Evolutionary conservation across 495 filamentous ascomycete genomes (phyloP).

Genomic region (Penicillium lividum): DNA sequence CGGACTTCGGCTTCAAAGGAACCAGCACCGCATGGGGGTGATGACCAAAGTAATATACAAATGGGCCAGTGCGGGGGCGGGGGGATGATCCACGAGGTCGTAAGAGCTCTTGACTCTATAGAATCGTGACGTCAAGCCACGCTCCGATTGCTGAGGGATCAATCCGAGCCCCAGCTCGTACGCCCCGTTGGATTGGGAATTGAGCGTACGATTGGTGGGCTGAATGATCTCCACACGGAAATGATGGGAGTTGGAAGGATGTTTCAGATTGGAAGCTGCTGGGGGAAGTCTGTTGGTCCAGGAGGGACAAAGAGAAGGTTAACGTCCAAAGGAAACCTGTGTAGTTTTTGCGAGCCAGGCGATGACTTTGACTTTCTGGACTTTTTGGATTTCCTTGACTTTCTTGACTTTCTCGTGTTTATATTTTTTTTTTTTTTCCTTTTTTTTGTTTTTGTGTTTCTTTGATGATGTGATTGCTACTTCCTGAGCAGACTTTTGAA

Average conservation of each 20-base stretch:
- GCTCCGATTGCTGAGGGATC: constrained; percentile 21
- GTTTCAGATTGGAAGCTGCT: constrained; percentile 30
- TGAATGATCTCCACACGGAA: constrained; percentile 25
- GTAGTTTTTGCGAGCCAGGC: too few relatives aligned
- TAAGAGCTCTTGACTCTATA: not conserved
- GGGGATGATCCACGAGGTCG: not conserved
- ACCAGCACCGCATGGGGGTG: constrained; percentile 19
- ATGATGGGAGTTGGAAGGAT: constrained; percentile 20
- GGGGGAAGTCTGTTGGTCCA: constrained; percentile 24
- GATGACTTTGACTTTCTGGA: too few relatives aligned
- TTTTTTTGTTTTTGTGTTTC: not conserved
- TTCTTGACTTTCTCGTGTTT: not conserved
- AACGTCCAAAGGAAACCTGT: constrained; percentile 5
- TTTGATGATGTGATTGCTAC: not conserved
- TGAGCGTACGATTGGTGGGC: constrained; percentile 28
- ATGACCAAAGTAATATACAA: constrained; percentile 23
- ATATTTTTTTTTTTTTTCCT: not conserved
- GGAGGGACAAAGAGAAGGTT: constrained; percentile 10
- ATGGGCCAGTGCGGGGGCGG: not conserved
- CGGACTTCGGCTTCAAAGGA: constrained; percentile 9
- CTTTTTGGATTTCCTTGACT: not conserved
- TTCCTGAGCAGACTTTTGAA: not conserved
- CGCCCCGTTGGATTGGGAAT: constrained; percentile 23
- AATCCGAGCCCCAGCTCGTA: constrained; percentile 31
- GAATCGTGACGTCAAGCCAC: constrained; percentile 31